Percentiles rank a stretch among this genome's conserved stretches.
Evolutionary conservation across 352 stramenopile genomes (phyloP).

Genomic region (Pythium chondricola): DNA sequence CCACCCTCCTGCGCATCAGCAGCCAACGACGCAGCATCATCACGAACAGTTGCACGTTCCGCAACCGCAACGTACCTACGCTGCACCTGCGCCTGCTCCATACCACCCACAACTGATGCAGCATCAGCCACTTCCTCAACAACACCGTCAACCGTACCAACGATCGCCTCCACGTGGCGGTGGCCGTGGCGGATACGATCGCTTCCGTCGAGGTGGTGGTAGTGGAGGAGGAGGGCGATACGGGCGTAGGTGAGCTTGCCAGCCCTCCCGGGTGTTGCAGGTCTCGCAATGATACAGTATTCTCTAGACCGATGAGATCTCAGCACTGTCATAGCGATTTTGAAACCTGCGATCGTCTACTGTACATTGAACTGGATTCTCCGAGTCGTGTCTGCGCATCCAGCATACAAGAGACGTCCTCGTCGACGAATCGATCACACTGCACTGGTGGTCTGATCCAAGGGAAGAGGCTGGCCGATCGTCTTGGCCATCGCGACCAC

Average conservation of each 20-base stretch:
- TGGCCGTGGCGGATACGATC: constrained; percentile 14
- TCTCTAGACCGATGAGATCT: neutral
- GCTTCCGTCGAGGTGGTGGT: constrained; percentile 19
- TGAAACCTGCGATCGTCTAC: neutral
- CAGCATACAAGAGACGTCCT: no score
- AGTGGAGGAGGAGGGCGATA: constrained; percentile 23
- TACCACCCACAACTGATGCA: no score
- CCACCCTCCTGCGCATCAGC: constrained; percentile 10
- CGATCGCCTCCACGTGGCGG: constrained; percentile 12
- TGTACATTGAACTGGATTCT: neutral
- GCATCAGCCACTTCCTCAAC: no score
- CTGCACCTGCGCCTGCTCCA: no score
- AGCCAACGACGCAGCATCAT: constrained; percentile 19
- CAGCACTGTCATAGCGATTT: constrained; percentile 1
- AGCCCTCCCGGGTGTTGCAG: no score
- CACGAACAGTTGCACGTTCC: no score
- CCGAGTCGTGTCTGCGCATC: no score
- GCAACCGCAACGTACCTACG: no score
- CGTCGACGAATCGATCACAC: no score
- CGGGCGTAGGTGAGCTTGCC: constrained; percentile 10
- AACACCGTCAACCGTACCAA: constrained; percentile 5
- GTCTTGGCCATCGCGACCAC: constrained; percentile 18
- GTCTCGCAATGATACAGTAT: no score
- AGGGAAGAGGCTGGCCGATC: constrained; percentile 8
- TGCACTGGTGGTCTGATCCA: no score